Conservation (phyloP, 768 basidiomycete genomes). For the Pleurotus tuber-regium region DNA sequence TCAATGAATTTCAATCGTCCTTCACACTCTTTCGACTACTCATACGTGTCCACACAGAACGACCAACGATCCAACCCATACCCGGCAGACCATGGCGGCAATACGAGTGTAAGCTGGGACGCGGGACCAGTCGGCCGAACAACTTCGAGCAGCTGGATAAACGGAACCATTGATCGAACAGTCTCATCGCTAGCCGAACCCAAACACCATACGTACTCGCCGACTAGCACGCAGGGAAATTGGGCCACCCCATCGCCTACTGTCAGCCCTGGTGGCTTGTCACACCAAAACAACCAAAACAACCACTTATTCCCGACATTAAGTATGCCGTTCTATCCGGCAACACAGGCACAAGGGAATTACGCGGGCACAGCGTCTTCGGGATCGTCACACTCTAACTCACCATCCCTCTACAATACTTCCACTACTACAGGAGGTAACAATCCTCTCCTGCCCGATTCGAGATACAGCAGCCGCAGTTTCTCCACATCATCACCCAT, state of each 20-base stretch:
- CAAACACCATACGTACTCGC: conserved; percentile 14
- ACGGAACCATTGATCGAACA: background rate
- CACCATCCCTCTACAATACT: conserved; percentile 26
- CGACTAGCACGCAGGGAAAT: conserved; percentile 11
- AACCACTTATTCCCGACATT: conserved; percentile 48
- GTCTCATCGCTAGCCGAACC: conserved; percentile 6
- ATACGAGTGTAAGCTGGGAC: conserved; percentile 4
- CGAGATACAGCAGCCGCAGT: conserved; percentile 5
- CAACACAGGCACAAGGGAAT: conserved; percentile 25
- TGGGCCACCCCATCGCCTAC: conserved; percentile 9
- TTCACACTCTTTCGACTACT: background rate
- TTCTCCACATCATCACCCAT: conserved; percentile 3
- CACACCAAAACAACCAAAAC: conserved; percentile 12
- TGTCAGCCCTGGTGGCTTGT: conserved; percentile 1
- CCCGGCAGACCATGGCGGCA: background rate
- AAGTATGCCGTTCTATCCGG: conserved; percentile 56
- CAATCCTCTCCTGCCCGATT: conserved; percentile 1
- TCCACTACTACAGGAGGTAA: background rate
- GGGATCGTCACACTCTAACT: conserved; percentile 25
- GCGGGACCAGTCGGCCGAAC: background rate
- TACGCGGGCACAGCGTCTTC: conserved; percentile 30
- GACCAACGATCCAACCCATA: background rate
- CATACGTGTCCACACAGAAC: background rate
- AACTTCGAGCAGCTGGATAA: background rate
- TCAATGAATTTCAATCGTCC: background rate